Evolutionary conservation across 805 yeast species (phyloP).

Genomic region (Henningerozyma blattae): DNA sequence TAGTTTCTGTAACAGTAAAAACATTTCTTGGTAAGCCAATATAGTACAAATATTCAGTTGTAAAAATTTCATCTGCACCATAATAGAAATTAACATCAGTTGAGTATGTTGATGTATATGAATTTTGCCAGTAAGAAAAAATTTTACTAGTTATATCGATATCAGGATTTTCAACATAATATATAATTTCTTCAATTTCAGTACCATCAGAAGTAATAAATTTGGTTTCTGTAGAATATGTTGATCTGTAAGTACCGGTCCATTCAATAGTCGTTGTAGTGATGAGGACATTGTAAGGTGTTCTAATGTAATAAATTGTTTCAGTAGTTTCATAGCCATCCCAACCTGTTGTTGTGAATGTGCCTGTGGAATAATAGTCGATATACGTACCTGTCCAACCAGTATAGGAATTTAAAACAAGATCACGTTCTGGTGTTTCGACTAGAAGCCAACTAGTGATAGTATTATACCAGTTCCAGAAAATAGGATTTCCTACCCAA

Average conservation of each 20-base stretch:
- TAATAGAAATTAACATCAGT: slow-evolving; percentile 1
- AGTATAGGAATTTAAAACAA: neutral
- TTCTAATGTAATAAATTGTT: neutral
- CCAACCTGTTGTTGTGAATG: neutral
- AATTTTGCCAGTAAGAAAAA: neutral
- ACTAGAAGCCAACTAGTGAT: neutral
- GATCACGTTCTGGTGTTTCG: neutral
- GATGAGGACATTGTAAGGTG: neutral
- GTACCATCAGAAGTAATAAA: slow-evolving; percentile 1
- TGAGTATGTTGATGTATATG: slow-evolving; percentile 1
- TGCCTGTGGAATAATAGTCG: slow-evolving; percentile 1
- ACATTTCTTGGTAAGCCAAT: neutral
- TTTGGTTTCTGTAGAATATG: slow-evolving; percentile 1
- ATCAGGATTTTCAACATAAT: slow-evolving; percentile 3
- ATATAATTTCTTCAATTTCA: slow-evolving; percentile 1
- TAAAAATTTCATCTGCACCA: slow-evolving; percentile 1
- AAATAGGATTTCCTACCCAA: neutral
- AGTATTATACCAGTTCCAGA: neutral
- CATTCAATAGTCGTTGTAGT: neutral
- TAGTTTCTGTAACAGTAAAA: neutral
- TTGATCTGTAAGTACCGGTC: neutral
- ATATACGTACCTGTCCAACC: neutral
- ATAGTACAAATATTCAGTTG: slow-evolving; percentile 1
- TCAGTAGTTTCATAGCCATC: neutral
- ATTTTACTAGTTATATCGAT: neutral